Conservation (phyloP, 331 rosid genomes). For the Acacia concinna region DNA sequence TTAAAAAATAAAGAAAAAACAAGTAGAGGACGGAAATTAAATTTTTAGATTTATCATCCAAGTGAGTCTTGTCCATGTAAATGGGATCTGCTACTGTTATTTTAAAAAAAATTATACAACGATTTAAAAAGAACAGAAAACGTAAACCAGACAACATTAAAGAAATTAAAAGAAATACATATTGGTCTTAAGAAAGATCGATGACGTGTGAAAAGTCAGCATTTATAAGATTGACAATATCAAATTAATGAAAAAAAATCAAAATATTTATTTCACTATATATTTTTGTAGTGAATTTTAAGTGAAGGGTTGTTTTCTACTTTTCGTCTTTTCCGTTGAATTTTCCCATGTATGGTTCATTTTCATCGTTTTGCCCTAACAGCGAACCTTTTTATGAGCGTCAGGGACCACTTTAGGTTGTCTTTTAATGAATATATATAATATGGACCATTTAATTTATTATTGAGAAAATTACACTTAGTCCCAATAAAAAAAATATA, state of each 20-base stretch:
- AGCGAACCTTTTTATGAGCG: background rate
- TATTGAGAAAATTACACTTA: too few species aligned
- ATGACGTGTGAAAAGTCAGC: background rate
- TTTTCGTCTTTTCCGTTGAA: too few species aligned
- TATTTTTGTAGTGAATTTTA: too few species aligned
- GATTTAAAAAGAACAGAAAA: background rate
- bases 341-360: background rate
- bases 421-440: background rate
- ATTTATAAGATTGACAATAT: background rate
- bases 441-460: background rate
- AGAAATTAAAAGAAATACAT: background rate
- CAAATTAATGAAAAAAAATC: too few species aligned
- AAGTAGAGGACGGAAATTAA: background rate
- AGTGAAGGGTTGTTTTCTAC: too few species aligned
- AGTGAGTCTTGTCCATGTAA: background rate
- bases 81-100: background rate
- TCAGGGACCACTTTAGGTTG: background rate
- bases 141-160: background rate
- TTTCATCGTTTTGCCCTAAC: background rate
- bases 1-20: background rate
- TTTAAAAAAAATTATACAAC: too few species aligned
- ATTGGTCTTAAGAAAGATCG: background rate
- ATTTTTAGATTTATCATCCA: background rate
- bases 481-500: too few species aligned
- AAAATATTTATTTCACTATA: too few species aligned